These are phyloP conservation scores for Immersiporthe knoxdaviesiana DNA, from an alignment of 2,329 filamentous ascomycete species.

Conservation along the genomic window DNA sequence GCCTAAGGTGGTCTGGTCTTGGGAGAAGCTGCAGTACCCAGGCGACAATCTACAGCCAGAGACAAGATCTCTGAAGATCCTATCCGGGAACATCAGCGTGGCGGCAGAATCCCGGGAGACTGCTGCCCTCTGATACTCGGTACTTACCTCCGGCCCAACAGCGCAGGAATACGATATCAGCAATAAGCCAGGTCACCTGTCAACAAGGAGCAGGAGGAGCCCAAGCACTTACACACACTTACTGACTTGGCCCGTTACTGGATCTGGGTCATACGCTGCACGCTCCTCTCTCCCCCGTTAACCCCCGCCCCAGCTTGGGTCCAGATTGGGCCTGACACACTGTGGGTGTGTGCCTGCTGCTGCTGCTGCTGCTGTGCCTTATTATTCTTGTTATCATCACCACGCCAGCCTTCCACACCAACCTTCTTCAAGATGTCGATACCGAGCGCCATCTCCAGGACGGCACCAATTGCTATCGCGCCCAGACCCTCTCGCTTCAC, in stretches of 20 bases:
- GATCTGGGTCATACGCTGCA: neutral
- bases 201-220: neutral
- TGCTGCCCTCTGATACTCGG: slow-evolving; percentile 17
- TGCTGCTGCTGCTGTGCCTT: neutral
- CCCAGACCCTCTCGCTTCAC: slow-evolving; percentile 58
- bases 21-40: slow-evolving; percentile 22
- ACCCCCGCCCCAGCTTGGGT: neutral
- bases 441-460: slow-evolving; percentile 58
- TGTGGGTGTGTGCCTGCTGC: slow-evolving; percentile 1
- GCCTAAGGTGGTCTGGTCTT: slow-evolving; percentile 28
- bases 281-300: neutral
- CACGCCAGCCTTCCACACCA: slow-evolving; percentile 2
- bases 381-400: neutral
- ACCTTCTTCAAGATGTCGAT: slow-evolving; percentile 53
- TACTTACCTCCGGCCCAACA: slow-evolving; percentile 17
- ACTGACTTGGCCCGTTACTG: slow-evolving; percentile 1
- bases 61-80: slow-evolving; percentile 13
- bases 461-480: slow-evolving; percentile 68
- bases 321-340: neutral
- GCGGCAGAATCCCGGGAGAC: slow-evolving; percentile 11
- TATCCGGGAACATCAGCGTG: slow-evolving; percentile 27
- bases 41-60: slow-evolving; percentile 16
- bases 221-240: neutral
- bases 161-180: slow-evolving; percentile 13
- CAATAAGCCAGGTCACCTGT: neutral